Percentiles rank a stretch among this genome's conserved stretches.
These are phyloP conservation scores for Calonectria crousiana DNA, from an alignment of 2,329 filamentous ascomycete species.

Conservation along the genomic window DNA sequence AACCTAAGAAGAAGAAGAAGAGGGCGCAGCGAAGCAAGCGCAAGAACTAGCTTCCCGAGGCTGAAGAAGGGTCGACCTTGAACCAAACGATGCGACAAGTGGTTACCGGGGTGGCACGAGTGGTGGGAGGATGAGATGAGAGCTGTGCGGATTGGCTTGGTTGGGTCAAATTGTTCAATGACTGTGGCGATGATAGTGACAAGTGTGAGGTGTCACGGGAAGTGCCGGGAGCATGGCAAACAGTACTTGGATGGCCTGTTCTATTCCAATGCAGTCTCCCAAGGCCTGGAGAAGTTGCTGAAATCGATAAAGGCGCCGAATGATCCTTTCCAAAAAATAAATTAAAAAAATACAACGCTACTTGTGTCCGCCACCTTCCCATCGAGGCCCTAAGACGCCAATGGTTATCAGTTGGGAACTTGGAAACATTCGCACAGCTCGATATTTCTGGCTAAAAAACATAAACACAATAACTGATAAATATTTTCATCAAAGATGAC, in stretches of 20 bases:
- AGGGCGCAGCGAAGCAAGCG: background rate
- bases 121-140: background rate
- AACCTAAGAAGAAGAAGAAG: background rate
- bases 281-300: background rate
- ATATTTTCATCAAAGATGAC: no score
- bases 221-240: background rate
- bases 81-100: background rate
- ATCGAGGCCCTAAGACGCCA: no score
- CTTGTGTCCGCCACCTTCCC: no score
- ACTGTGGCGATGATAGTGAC: background rate
- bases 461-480: no score
- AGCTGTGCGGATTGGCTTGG: background rate
- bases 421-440: no score
- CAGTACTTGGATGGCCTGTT: background rate
- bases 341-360: no score
- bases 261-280: no score
- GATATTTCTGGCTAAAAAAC: no score
- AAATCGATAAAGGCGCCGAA: background rate
- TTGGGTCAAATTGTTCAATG: background rate
- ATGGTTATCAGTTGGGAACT: no score
- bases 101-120: background rate
- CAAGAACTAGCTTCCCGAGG: background rate
- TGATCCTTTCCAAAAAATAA: no score
- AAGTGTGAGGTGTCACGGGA: background rate
- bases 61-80: background rate